Evolutionary conservation across 75 land plant genomes (phyloP), one percentile per base, ranked within the genome.

Genomic region (Adiantum capillusveneris): DNA sequence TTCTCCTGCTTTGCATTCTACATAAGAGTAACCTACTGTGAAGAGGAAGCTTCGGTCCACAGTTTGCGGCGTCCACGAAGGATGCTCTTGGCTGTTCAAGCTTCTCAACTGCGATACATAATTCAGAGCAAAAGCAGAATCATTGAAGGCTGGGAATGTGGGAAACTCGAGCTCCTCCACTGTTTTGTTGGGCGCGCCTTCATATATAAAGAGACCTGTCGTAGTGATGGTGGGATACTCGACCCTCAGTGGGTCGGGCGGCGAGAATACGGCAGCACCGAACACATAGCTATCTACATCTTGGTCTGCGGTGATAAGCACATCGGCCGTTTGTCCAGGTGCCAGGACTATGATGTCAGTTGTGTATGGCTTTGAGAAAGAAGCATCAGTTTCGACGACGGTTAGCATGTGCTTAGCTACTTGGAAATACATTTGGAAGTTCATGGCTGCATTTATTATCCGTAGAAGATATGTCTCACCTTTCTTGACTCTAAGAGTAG

Each of bases 261-360:
- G 30, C 0, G 69, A 62, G 1, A 61, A 31, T 12, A 63, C 64
- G 7, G 75, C 58, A 57, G 73, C 69, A 51, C 39, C 42, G 21
- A 42, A 62, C 7, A 31, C 18, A 21, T 46, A 63, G 1, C 21
- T 13, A 0, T 42, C 14, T 9, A 18, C 18, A 18, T 12, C 7
- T 11, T 27, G 46, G 25, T 54, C 54, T 26, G 79, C 53, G 5
- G 44, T 72, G 5, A 76, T 25, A 12, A 76, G 58, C 29, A 59
- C 65, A 50, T 72, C 56, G 16, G 64, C 34, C 6, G 79, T 72
- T 57, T 84, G 88, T 22, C 88, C 88, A 0, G 88, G 88, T 21
- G 88, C 46, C 12, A 84, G 64, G 11, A 82, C 66, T 27, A 84
- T 22, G 1, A 59, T 57, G 31, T 56, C 21, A 6, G 71, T 76